Base-by-base conservation (phyloP, 2,329 filamentous ascomycete species). In the Ophiostoma piceae region DNA sequence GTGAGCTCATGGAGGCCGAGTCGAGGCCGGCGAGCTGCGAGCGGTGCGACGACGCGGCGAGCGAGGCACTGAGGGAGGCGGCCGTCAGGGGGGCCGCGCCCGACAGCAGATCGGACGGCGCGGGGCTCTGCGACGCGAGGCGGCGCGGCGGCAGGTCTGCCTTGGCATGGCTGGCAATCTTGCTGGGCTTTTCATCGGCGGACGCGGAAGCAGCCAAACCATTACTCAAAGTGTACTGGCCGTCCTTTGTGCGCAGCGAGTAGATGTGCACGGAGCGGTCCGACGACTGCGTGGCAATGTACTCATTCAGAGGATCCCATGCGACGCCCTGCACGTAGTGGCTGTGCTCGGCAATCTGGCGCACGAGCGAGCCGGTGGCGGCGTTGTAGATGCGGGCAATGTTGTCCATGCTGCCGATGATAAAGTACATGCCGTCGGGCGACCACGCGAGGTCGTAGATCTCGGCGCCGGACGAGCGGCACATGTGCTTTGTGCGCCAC, bases 401-500 rank as follows among this genome's bases (percentile, higher is more conserved):
- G 78, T 99, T 99, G 82, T 99, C 95, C 94, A 99, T 98, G 81
- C 95, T 98, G 54, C 95, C 95, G 32, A 96, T 97, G 75, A 99
- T 97, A 82, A 99, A 97, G 81, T 96, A 95, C 54, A 89, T 84
- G 54, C 92, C 93, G 79, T 99, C 95, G n/a, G 96, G 96, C 67
- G 95, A 98, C 96, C 95, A 99, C 67, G 95, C 95, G 70, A 99
- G 83, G 79, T 99, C 95, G 80, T 99, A 99, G 74, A 99, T 98
- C 79, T 99, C 95, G 12, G 94, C 92, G 47, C 94, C 94, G 72
- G 91, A 92, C 65, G 94, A 96, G 72, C 95, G 88, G 80, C 94
- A 98, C 95, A 98, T 98, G 78, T 97, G 92, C 81, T 96, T 98
- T 73, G 94, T 91, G 72, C 94, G 86, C 95, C 95, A 99, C 74